Evolutionary conservation across 306 rosid species (phyloP).

Genomic region (Macrotyloma uniflorum): DNA sequence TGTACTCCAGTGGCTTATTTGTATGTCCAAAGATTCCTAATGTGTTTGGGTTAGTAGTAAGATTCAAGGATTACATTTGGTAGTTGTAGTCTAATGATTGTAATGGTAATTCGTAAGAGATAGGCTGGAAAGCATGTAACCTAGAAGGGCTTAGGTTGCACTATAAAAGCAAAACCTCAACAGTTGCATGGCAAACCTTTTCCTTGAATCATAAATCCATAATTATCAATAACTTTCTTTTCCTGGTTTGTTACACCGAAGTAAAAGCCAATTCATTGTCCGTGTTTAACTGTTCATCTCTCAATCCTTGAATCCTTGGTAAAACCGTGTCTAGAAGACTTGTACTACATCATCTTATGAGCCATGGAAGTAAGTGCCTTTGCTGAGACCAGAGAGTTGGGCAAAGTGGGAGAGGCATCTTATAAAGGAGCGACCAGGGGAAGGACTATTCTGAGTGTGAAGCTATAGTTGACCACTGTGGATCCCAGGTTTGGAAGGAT

Average conservation of each 20-base stretch:
- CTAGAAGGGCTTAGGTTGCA: neutral
- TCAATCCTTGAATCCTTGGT: neutral
- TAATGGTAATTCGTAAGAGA: neutral
- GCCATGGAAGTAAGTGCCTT: neutral
- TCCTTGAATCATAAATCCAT: neutral
- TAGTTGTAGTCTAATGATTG: neutral
- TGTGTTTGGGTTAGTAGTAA: neutral
- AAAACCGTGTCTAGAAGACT: conserved; percentile 5
- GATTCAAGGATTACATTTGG: neutral
- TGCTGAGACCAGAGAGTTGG: neutral
- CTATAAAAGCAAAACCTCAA: neutral
- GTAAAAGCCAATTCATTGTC: neutral
- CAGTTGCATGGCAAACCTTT: neutral
- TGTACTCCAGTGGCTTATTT: no score
- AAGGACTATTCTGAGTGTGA: neutral
- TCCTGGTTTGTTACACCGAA: neutral
- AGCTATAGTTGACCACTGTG: neutral
- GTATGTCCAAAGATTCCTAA: neutral
- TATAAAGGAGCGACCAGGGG: neutral
- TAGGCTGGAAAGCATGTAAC: neutral
- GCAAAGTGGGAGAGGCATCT: neutral
- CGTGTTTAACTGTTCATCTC: neutral
- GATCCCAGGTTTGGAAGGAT: neutral
- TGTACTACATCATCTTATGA: neutral
- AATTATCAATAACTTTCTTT: neutral